These are phyloP conservation scores for Amaranthus palmeri DNA, from an alignment of 148 eudicot genomes.

Conservation along the genomic window DNA sequence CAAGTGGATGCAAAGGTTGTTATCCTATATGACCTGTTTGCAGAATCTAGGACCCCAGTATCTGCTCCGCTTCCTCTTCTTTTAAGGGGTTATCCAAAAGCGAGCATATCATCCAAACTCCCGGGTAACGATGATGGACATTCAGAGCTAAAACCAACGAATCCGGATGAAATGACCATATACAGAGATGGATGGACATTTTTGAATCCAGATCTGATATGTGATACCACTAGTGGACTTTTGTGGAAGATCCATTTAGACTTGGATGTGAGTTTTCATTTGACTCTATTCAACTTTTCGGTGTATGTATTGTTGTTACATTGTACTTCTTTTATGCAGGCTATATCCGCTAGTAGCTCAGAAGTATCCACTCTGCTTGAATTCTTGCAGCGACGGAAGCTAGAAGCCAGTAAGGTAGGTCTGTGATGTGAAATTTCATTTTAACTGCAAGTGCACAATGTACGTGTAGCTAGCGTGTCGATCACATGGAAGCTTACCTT, in stretches of 20 bases:
- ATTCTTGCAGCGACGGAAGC: conserved; percentile 81
- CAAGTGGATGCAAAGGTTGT: conserved; percentile 99
- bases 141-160: conserved; percentile 35
- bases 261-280: conserved; percentile 61
- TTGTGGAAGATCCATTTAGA: conserved; percentile 90
- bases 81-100: conserved; percentile 53
- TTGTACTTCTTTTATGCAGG: conserved; percentile 41
- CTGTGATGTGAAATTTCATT: background rate
- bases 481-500: too few species aligned
- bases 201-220: conserved; percentile 85
- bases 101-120: conserved; percentile 33
- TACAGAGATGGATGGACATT: conserved; percentile 88
- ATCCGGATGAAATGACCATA: conserved; percentile 43
- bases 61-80: conserved; percentile 99
- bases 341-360: conserved; percentile 91
- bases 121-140: conserved; percentile 35
- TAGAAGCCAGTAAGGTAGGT: conserved; percentile 80
- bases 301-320: conserved; percentile 12
- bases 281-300: background rate
- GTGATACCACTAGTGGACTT: conserved; percentile 66
- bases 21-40: conserved; percentile 78
- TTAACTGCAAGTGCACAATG: background rate
- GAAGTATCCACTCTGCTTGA: conserved; percentile 72
- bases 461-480: background rate
- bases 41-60: conserved; percentile 84